A percentile compares a stretch with the other conserved stretches of the same genome.
Evolutionary conservation across 805 yeast genomes (phyloP).

Genomic region (Cyberlindnera japonica): DNA sequence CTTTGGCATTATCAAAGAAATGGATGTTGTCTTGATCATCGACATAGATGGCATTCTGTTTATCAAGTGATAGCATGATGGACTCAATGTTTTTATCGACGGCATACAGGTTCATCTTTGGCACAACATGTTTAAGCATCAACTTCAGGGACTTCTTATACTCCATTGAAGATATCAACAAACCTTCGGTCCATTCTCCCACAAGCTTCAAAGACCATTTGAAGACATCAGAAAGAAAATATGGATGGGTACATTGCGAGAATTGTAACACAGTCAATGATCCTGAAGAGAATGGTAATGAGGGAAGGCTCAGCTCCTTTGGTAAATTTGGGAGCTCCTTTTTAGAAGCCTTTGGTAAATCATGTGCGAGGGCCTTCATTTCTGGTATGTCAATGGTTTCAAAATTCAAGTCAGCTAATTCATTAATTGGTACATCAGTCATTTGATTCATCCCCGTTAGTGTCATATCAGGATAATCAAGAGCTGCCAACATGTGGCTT

Average conservation of each 20-base stretch:
- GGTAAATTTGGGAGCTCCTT: constrained; percentile 41
- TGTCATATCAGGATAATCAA: not conserved
- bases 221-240: constrained; percentile 46
- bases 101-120: constrained; percentile 46
- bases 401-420: constrained; percentile 2
- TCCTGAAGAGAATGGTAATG: constrained; percentile 53
- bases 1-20: constrained; percentile 29
- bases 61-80: constrained; percentile 40
- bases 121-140: constrained; percentile 47
- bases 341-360: not conserved
- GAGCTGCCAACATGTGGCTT: not conserved
- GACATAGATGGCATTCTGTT: constrained; percentile 40
- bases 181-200: constrained; percentile 50
- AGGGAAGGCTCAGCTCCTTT: constrained; percentile 40
- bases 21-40: constrained; percentile 30
- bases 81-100: constrained; percentile 49
- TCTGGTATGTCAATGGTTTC: constrained; percentile 17
- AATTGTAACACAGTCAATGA: constrained; percentile 47
- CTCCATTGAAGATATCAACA: constrained; percentile 45
- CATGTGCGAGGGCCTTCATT: not conserved
- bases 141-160: constrained; percentile 50
- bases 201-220: constrained; percentile 50
- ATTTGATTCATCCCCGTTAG: constrained; percentile 3
- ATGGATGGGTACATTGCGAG: constrained; percentile 42
- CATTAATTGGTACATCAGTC: not conserved